Evolutionary conservation across 1,284 basidiomycete genomes (phyloP).

Genomic region (Ustilago vetiveriae): DNA sequence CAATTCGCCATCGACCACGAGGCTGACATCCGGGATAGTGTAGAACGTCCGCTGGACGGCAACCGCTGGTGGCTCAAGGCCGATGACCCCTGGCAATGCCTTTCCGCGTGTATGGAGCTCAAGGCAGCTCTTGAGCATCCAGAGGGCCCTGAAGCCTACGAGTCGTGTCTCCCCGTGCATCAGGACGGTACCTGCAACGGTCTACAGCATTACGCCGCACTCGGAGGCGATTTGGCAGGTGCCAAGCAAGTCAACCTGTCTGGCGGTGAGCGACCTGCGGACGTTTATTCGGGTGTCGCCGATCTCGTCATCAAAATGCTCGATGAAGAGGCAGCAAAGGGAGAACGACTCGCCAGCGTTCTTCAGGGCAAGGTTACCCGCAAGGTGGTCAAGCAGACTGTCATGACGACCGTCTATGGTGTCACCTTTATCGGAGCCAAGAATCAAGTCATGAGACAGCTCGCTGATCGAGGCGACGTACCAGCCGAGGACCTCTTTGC

Average conservation of each 20-base stretch:
- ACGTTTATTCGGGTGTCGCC: constrained; percentile 96
- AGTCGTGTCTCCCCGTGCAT: constrained; percentile 86
- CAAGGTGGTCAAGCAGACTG: constrained; percentile 98
- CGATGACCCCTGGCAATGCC: constrained; percentile 97
- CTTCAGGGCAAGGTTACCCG: constrained; percentile 84
- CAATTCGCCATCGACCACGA: constrained; percentile 79
- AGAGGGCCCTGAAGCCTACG: constrained; percentile 77
- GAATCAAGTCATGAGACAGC: constrained; percentile 91
- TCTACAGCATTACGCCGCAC: constrained; percentile 96
- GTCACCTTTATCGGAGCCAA: constrained; percentile 95
- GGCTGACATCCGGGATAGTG: constrained; percentile 83
- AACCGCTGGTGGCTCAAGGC: constrained; percentile 77
- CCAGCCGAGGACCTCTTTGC: constrained; percentile 78
- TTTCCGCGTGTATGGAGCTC: constrained; percentile 90
- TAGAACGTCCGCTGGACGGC: constrained; percentile 71
- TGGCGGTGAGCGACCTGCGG: constrained; percentile 85
- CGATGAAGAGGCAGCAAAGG: constrained; percentile 71
- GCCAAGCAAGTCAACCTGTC: constrained; percentile 93
- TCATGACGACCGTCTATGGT: constrained; percentile 99
- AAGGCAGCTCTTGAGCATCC: constrained; percentile 74
- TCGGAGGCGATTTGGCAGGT: constrained; percentile 89
- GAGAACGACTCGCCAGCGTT: constrained; percentile 73
- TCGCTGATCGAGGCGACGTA: constrained; percentile 81
- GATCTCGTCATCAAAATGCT: constrained; percentile 69
- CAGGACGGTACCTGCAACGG: constrained; percentile 99